phyloP scores from a whole-genome alignment of 257 asterid genomes.

The Fraxinus cuspidata region DNA sequence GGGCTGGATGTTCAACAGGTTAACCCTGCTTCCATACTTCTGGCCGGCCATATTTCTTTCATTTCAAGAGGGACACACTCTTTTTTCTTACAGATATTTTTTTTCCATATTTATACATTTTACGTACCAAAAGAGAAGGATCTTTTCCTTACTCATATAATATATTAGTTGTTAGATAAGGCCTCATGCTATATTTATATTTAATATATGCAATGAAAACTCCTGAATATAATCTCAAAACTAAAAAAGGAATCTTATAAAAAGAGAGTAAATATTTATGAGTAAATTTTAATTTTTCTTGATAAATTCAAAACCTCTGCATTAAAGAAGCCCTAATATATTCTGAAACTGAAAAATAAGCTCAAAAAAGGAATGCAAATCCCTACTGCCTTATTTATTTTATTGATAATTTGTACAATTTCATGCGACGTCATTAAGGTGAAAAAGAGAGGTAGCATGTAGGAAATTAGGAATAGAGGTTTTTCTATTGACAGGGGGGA shows the following conservation, averaged over 20 bases:
- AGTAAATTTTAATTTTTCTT: background rate
- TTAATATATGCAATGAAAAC: background rate
- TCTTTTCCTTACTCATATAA: background rate
- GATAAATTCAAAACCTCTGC: background rate
- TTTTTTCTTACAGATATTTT: background rate
- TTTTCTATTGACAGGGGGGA: background rate
- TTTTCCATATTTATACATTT: background rate
- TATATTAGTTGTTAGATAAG: background rate
- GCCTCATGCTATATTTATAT: background rate
- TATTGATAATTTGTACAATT: background rate
- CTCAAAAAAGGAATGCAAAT: background rate
- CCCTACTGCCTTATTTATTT: background rate
- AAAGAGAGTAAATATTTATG: background rate
- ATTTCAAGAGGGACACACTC: background rate
- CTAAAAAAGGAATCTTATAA: background rate
- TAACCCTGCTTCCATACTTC: slow-evolving; percentile 13
- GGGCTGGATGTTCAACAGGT: slow-evolving; percentile 99
- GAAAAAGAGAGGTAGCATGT: background rate
- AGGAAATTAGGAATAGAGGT: background rate
- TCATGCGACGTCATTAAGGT: background rate
- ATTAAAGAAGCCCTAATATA: background rate
- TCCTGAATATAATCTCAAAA: background rate
- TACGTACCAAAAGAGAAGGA: background rate
- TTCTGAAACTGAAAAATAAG: background rate
- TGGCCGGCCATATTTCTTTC: background rate